These are phyloP conservation scores for Podila epicladia DNA, from an alignment of 192 early-diverging fungal genomes.

Conservation along the genomic window DNA sequence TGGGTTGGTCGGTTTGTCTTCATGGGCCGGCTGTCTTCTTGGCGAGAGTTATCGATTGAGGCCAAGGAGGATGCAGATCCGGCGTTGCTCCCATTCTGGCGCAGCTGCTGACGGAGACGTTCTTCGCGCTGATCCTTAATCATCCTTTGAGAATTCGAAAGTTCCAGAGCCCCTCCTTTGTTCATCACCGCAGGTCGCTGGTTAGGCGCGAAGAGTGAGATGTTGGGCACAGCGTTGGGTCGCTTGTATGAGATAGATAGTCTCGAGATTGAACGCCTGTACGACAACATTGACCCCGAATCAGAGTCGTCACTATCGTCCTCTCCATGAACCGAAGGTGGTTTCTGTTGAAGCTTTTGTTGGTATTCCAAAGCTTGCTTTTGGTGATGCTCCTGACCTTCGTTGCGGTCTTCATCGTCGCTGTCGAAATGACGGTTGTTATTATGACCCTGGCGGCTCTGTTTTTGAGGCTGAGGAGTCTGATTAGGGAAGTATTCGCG, in stretches of 20 bases:
- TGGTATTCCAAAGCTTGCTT: constrained; percentile 38
- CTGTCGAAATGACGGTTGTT: background rate
- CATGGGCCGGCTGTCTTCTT: constrained; percentile 13
- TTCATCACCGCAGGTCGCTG: constrained; percentile 1
- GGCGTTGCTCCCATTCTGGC: background rate
- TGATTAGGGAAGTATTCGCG: background rate
- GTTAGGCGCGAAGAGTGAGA: constrained; percentile 8
- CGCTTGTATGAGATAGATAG: constrained; percentile 41
- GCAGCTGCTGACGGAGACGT: constrained; percentile 17
- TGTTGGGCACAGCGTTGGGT: constrained; percentile 14
- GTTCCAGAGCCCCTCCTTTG: background rate
- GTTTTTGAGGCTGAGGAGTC: constrained; percentile 2
- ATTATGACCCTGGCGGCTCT: constrained; percentile 6
- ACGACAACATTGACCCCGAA: constrained; percentile 34
- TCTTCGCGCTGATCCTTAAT: constrained; percentile 26
- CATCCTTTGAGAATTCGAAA: constrained; percentile 38
- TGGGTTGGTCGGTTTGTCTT: background rate
- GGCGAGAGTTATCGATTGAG: constrained; percentile 17
- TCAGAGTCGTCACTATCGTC: constrained; percentile 36
- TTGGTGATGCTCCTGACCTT: background rate
- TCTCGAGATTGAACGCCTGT: constrained; percentile 32
- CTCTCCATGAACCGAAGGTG: constrained; percentile 26
- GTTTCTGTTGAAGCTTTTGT: constrained; percentile 29
- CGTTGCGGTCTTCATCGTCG: background rate
- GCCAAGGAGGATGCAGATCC: constrained; percentile 25